Evolutionary conservation across 768 basidiomycete species (phyloP).

Genomic region (Macrolepiota dolichaula): DNA sequence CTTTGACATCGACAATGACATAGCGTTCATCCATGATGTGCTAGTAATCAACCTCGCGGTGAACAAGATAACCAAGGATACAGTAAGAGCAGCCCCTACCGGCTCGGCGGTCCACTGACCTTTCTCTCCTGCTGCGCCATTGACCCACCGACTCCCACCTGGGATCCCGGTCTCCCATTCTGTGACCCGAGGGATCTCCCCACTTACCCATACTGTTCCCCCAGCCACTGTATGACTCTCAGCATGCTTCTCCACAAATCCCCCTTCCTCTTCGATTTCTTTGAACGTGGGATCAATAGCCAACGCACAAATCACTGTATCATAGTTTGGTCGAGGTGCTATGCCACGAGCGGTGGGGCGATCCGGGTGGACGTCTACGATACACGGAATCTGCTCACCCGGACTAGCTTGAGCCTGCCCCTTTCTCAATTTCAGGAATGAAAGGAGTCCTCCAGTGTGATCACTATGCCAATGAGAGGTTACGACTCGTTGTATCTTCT

Average conservation of each 20-base stretch:
- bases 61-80: not conserved
- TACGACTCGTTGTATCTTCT: slow-evolving; percentile 57
- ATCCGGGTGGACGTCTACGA: slow-evolving; percentile 75
- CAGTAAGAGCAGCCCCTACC: slow-evolving; percentile 27
- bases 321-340: slow-evolving; percentile 56
- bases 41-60: slow-evolving; percentile 28
- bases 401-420: not conserved
- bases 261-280: slow-evolving; percentile 54
- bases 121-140: slow-evolving; percentile 23
- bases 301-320: slow-evolving; percentile 56
- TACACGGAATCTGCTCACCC: slow-evolving; percentile 25
- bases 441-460: slow-evolving; percentile 70
- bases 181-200: slow-evolving; percentile 72
- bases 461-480: slow-evolving; percentile 83
- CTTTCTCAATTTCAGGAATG: slow-evolving; percentile 51
- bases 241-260: slow-evolving; percentile 47
- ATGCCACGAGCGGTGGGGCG: slow-evolving; percentile 75
- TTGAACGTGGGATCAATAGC: slow-evolving; percentile 72
- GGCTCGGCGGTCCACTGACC: slow-evolving; percentile 54
- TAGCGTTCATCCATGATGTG: slow-evolving; percentile 85
- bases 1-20: slow-evolving; percentile 70
- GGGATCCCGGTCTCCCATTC: slow-evolving; percentile 65
- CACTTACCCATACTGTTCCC: slow-evolving; percentile 71
- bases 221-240: slow-evolving; percentile 67
- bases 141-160: slow-evolving; percentile 63